Evolutionary conservation across 495 filamentous ascomycete species (phyloP).

Genomic region (Pyrenula massariospora): DNA sequence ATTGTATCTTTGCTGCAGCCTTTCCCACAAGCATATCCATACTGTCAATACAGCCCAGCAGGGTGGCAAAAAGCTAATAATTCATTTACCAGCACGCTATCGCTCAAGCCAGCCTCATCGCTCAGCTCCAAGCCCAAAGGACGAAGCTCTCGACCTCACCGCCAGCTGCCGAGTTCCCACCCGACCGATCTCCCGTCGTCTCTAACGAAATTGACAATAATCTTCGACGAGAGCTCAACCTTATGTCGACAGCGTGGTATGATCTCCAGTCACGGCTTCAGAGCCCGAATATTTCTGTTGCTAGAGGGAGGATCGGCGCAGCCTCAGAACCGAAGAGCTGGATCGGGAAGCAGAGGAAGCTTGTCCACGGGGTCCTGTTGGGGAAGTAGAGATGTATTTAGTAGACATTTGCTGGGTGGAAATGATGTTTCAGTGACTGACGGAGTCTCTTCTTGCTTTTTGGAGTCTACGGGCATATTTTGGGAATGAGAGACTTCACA

Average conservation of each 20-base stretch:
- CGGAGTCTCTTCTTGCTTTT: too few relatives aligned
- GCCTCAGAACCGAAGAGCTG: constrained; percentile 67
- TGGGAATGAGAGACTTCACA: too few relatives aligned
- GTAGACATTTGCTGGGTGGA: too few relatives aligned
- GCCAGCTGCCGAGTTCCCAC: constrained; percentile 17
- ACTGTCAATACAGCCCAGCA: too few relatives aligned
- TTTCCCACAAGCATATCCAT: too few relatives aligned
- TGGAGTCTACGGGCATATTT: too few relatives aligned
- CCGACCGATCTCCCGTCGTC: constrained; percentile 1
- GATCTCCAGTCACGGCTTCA: constrained; percentile 75
- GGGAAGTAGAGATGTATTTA: too few relatives aligned
- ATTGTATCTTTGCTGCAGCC: too few relatives aligned
- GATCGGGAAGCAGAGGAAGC: constrained; percentile 77
- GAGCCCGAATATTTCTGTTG: constrained; percentile 67
- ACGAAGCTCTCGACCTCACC: constrained; percentile 16
- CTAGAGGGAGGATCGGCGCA: constrained; percentile 35
- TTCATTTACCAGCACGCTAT: not conserved
- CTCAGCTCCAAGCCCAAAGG: not conserved
- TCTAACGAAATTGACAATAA: constrained; percentile 29
- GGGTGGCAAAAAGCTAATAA: too few relatives aligned
- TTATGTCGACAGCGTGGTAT: constrained; percentile 89
- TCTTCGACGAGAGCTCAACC: constrained; percentile 66
- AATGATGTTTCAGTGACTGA: too few relatives aligned
- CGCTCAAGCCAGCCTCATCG: not conserved
- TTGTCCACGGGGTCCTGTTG: constrained; percentile 38